Base-by-base conservation (phyloP, 139 green algal genomes). In the Medakamo hakoo region DNA sequence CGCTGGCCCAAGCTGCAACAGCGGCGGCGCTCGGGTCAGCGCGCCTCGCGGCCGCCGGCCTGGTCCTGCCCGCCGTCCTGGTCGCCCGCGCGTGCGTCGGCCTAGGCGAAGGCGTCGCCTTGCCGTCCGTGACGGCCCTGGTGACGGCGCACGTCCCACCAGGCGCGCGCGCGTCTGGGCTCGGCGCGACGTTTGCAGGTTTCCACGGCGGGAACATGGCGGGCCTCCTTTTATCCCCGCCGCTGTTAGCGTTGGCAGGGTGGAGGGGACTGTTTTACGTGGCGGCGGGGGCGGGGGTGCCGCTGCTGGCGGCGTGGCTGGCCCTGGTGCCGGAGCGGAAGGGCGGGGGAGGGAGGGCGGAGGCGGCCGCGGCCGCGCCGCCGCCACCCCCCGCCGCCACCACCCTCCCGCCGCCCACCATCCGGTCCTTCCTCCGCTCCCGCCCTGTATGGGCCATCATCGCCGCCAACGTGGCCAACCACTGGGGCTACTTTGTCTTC, bases 91-190 rank as follows among this genome's bases (percentile, higher is more conserved):
- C 70, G 24, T 64, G 79, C 22, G 85, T 94, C 49, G 90, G 91
- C 2, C 66, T 97, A 28, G 88, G 88, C 20, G 91, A 97, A 68
- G 91, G 91, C 27, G 90, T 95, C 30, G 90, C 84, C 20, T 72
- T 97, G 71, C 91, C 91, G 0, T 77, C 77, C 55, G 96, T 97
- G 87, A 96, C 87, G 86, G 90, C 88, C 71, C 75, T 96, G 29
- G 66, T 96, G 18, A 81, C 88, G n/a, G 72, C 58, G 9, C 64
- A 79, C 64, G 70, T 93, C 4, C 73, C 78, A 14, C 60, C 71
- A 4, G 62, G 72, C 0, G 31, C 57, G 21, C 78, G 84, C 40
- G 69, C 81, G 2, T 71, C 76, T 1, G 88, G 82, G 0, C 77
- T 94, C 40, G 88, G 88, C 30, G 57, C 73, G 29, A 72, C 60